Conservation (phyloP, 176 grass and related monocot species). For the Oryza longistaminata region DNA sequence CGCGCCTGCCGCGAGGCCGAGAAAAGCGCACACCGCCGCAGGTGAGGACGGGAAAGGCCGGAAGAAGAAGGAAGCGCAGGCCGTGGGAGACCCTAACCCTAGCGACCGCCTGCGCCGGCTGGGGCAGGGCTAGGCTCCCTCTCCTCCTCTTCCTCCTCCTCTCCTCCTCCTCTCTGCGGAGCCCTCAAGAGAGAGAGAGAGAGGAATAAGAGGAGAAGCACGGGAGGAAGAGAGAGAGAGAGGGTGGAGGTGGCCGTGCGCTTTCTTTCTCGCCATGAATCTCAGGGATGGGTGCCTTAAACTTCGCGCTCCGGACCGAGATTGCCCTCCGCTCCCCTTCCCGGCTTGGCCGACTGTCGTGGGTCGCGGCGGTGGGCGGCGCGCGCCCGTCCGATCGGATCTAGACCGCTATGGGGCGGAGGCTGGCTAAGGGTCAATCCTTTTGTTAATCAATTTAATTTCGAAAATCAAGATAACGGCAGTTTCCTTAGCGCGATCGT, state of each 20-base stretch:
- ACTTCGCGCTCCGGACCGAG: conserved; percentile 47
- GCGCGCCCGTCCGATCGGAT: conserved; percentile 40
- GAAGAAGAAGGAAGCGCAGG: conserved; percentile 14
- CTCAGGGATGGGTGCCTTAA: conserved; percentile 20
- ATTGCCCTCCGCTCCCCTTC: conserved; percentile 65
- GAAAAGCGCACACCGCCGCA: conserved; percentile 29
- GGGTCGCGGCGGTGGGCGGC: conserved; percentile 17
- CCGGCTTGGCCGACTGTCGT: conserved; percentile 32
- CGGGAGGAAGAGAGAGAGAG: neutral
- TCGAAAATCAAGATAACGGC: neutral
- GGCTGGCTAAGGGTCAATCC: neutral
- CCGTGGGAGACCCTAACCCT: conserved; percentile 61
- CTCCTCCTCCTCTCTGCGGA: conserved; percentile 46
- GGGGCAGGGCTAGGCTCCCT: conserved; percentile 58
- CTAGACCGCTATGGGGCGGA: too few species aligned
- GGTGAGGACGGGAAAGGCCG: conserved; percentile 3
- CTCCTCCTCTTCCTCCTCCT: conserved; percentile 1
- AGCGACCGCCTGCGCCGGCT: conserved; percentile 18
- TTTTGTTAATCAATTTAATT: neutral
- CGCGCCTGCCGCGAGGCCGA: neutral
- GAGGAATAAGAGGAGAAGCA: conserved; percentile 35
- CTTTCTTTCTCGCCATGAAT: conserved; percentile 55
- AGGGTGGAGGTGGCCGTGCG: conserved; percentile 20
- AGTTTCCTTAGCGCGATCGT: neutral
- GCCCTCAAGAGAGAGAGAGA: conserved; percentile 21